Percentiles rank a stretch among this genome's conserved stretches.
Evolutionary conservation across 2,329 filamentous ascomycete genomes (phyloP).

Genomic region (Emmonsiellopsis sp.): DNA sequence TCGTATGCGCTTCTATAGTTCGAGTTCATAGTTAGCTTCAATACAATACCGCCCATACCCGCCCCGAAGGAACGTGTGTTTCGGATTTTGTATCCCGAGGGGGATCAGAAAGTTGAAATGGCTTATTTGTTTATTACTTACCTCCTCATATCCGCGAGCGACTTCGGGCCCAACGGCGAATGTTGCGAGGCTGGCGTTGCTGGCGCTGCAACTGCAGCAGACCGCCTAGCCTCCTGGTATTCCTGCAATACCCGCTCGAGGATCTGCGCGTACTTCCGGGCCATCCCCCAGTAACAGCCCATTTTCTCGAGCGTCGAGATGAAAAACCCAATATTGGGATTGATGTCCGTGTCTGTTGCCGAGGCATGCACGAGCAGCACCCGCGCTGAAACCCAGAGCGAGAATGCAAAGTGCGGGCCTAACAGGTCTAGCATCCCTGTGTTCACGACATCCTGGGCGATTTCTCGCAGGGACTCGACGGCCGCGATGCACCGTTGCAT

Average conservation of each 20-base stretch:
- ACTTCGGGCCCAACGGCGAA: constrained; percentile 16
- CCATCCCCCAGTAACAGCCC: constrained; percentile 39
- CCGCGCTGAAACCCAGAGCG: constrained; percentile 37
- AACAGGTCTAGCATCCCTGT: constrained; percentile 36
- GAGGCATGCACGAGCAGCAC: constrained; percentile 36
- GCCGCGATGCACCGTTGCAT: constrained; percentile 39
- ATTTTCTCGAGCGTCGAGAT: constrained; percentile 35
- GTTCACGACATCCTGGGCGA: constrained; percentile 37
- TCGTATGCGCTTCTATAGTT: constrained; percentile 26
- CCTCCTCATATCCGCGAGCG: constrained; percentile 35
- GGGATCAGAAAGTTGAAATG: not conserved
- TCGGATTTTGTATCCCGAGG: no score
- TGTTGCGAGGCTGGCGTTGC: not conserved
- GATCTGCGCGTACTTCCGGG: constrained; percentile 35
- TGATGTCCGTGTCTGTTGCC: constrained; percentile 26
- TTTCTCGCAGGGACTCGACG: constrained; percentile 37
- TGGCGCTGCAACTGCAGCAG: not conserved
- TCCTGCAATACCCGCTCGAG: constrained; percentile 28
- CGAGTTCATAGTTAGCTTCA: constrained; percentile 3
- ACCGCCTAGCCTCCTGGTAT: constrained; percentile 2
- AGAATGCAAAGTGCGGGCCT: constrained; percentile 38
- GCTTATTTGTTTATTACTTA: constrained; percentile 13
- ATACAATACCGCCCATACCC: no score
- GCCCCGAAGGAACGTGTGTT: no score
- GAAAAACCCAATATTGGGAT: constrained; percentile 37